Percentiles rank a stretch among this genome's conserved stretches.
phyloP scores from a whole-genome alignment of 345 rosid species.

The Angophora floribunda region DNA sequence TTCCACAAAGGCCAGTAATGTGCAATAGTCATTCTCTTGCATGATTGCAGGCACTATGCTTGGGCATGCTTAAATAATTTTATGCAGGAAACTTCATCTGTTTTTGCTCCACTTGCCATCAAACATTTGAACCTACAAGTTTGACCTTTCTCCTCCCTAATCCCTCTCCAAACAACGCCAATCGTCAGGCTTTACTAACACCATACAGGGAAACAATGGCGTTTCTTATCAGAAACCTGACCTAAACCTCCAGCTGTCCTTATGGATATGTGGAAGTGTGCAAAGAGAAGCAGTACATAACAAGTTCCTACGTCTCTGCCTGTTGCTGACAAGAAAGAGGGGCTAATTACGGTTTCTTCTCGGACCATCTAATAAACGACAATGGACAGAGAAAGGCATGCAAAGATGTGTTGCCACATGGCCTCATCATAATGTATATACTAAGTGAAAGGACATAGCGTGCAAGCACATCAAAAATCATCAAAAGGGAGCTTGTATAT shows the following conservation, averaged over 20 bases:
- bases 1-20: neutral
- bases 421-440: neutral
- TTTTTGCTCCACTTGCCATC: neutral
- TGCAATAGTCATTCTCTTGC: neutral
- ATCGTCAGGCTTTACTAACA: neutral
- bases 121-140: neutral
- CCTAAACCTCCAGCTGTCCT: neutral
- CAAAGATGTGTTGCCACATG: neutral
- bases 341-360: neutral
- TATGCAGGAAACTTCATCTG: neutral
- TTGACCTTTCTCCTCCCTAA: neutral
- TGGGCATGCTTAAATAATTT: neutral
- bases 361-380: neutral
- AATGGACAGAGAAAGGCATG: neutral
- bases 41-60: neutral
- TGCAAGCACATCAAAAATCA: neutral
- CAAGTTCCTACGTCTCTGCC: neutral
- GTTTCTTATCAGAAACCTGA: neutral
- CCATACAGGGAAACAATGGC: neutral
- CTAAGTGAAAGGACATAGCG: neutral
- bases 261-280: neutral
- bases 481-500: neutral
- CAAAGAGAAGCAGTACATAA: neutral
- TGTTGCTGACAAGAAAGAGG: neutral
- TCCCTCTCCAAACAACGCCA: neutral